Conservation (phyloP, 202 grass and related monocot species). For the Hordeum pubiflorum region DNA sequence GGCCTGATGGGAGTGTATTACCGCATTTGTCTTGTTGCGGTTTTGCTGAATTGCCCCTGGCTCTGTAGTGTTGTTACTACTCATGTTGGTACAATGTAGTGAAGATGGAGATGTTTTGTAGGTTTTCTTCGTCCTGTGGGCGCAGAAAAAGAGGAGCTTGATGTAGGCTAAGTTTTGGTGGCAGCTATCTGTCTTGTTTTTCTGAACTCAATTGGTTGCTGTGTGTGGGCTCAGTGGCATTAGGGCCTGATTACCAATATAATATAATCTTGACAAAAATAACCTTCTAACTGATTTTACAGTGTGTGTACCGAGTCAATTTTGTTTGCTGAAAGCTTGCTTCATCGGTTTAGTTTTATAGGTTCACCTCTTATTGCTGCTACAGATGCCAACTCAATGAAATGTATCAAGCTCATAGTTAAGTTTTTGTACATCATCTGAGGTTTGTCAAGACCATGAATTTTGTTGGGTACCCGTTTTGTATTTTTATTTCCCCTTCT, state of each 20-base stretch:
- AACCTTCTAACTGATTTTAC: not conserved
- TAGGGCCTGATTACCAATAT: not conserved
- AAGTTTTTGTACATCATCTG: not conserved
- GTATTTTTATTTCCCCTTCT: not conserved
- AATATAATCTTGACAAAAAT: not conserved
- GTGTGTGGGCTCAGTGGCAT: not conserved
- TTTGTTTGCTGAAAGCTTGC: not conserved
- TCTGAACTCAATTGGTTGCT: too few species aligned
- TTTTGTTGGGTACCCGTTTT: not conserved
- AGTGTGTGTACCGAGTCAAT: not conserved
- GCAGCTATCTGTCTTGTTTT: too few species aligned
- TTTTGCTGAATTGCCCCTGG: too few species aligned
- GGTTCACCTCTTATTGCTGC: conserved; percentile 21
- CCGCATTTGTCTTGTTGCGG: too few species aligned
- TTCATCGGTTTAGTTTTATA: not conserved
- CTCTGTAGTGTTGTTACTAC: too few species aligned
- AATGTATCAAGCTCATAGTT: conserved; percentile 14
- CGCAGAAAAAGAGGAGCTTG: too few species aligned
- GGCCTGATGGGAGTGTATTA: not conserved
- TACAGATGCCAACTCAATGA: not conserved
- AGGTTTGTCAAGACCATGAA: not conserved
- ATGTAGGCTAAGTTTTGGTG: too few species aligned
- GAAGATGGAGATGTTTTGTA: too few species aligned
- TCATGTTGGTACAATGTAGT: too few species aligned
- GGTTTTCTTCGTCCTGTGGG: too few species aligned